Evolutionary conservation across 257 asterid species (phyloP), one percentile per base, ranked within the genome.

Genomic region (Salvia hispanica): DNA sequence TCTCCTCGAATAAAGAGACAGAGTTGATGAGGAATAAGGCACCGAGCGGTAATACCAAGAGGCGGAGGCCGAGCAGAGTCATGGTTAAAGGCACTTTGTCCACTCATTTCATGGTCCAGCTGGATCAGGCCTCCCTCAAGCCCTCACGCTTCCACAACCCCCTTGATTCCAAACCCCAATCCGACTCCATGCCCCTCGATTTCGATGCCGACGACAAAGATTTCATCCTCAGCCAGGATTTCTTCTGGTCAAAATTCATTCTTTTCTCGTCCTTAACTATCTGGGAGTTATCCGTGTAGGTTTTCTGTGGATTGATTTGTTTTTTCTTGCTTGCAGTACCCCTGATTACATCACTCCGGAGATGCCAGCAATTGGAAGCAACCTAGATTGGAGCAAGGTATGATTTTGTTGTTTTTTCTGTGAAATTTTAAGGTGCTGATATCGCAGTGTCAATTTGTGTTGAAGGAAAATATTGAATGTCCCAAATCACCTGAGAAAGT

Each of bases 281-380:
- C 7, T 3, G 12, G 14, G 13, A n/a, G 7, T 53, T 36, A 10
- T 37, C 28, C 64, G 58, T 8, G 11, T 37, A 39, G 12, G n/a
- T n/a, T n/a, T n/a, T n/a, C n/a, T n/a, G 28, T 21, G 40, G 9
- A 54, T 40, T 53, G n/a, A 37, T 73, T 25, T 61, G n/a, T 61
- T 69, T 58, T 13, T 69, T 8, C 9, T 21, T 42, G 50, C 21
- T 25, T 80, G 78, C 59, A 92, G 98, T 64, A 92, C 98, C 0
- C 98, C 96, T 4, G 98, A 92, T 76, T 92, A 92, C 72, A 84
- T 92, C 40, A n/a, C 98, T 2, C 98, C 98, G 7, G 98, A 91
- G 64, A 82, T 81, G 71, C 86, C 90, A 3, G 78, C 85, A 11
- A 28, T 73, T 55, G 72, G 63, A 6, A 79, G 55, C 69, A 72